phyloP scores from a whole-genome alignment of 495 filamentous ascomycete species.

The Hypoxylon intermedium region DNA sequence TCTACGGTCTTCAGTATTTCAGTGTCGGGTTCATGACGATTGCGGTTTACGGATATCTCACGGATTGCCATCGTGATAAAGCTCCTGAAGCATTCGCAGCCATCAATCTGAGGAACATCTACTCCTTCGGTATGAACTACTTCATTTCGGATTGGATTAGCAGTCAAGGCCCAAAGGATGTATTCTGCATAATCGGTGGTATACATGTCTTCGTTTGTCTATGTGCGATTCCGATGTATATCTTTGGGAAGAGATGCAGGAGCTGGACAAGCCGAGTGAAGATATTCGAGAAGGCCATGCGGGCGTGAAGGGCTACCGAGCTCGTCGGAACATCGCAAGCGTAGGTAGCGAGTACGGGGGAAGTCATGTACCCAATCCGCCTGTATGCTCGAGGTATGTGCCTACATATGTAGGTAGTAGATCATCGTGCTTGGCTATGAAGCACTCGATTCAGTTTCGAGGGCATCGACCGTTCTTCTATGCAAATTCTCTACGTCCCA shows the following conservation, averaged over 20 bases:
- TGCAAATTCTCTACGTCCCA: slow-evolving; percentile 49
- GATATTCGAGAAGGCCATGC: slow-evolving; percentile 40
- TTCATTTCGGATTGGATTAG: slow-evolving; percentile 54
- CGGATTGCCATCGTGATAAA: slow-evolving; percentile 55
- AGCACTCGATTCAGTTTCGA: slow-evolving; percentile 44
- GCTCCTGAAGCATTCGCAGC: slow-evolving; percentile 54
- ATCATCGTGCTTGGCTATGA: neutral
- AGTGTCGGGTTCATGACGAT: slow-evolving; percentile 53
- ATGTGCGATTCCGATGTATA: slow-evolving; percentile 52
- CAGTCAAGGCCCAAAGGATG: slow-evolving; percentile 44
- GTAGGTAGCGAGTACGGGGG: too few species aligned
- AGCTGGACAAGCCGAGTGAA: slow-evolving; percentile 40
- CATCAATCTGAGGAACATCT: slow-evolving; percentile 54
- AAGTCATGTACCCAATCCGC: too few species aligned
- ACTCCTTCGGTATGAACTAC: slow-evolving; percentile 54
- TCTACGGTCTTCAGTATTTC: slow-evolving; percentile 54
- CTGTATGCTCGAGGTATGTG: neutral
- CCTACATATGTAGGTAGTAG: neutral
- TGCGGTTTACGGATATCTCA: slow-evolving; percentile 50
- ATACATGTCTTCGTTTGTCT: slow-evolving; percentile 49
- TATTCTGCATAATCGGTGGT: slow-evolving; percentile 52
- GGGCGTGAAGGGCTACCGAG: slow-evolving; percentile 10
- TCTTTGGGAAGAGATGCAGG: slow-evolving; percentile 50
- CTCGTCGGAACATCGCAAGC: too few species aligned
- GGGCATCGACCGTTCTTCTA: slow-evolving; percentile 67